Base-by-base conservation (phyloP, 2,329 filamentous ascomycete genomes). In the Sporothrix globosa region DNA sequence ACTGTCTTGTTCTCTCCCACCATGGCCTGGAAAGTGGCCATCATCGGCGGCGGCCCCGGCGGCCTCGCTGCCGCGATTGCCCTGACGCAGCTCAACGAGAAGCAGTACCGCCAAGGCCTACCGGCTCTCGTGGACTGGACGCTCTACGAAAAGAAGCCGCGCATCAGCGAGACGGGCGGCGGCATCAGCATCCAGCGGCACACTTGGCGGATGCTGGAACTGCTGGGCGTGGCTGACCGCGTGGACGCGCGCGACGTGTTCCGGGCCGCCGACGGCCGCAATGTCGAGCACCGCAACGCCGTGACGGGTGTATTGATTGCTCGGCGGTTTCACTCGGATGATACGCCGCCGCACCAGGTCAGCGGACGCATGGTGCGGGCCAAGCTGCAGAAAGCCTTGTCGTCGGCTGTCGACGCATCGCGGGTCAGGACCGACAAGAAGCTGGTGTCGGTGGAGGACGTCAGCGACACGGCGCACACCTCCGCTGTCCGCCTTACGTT, bases 321-420 rank as follows among this genome's bases (percentile, higher is more conserved):
- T 2, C 70, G 75, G 24, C 74, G 71, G 24, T 63, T 60, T 5
- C 73, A 77, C 68, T 24, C 75, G 1, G 56, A 73, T 1, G 73
- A 77, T 6, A 75, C 74, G 2, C 76, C 77, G 1, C 71, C 75
- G 3, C 75, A 76, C 41, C 75, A 74, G 34, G 53, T 73, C 7
- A 77, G 76, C 61, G 77, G 77, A 54, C 75, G 79, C 17, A 75
- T 78, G 52, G 70, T 75, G 7, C 75, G 81, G 21, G 77, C 80
- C 4, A 79, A 79, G 69, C 76, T 87, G 2, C 86, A 88, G 73
- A 79, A 80, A 1, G 82, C 84, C 0, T 79, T 88, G 0, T 76
- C 85, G 3, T 77, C 80, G 0, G 79, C 81, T n/a, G 80, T 87
- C 0, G 79, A 82, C 2, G 75, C 78, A 3, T 81, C 80, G 0